phyloP scores from a whole-genome alignment of 768 basidiomycete genomes.

The Boletus pseudopeckii region DNA sequence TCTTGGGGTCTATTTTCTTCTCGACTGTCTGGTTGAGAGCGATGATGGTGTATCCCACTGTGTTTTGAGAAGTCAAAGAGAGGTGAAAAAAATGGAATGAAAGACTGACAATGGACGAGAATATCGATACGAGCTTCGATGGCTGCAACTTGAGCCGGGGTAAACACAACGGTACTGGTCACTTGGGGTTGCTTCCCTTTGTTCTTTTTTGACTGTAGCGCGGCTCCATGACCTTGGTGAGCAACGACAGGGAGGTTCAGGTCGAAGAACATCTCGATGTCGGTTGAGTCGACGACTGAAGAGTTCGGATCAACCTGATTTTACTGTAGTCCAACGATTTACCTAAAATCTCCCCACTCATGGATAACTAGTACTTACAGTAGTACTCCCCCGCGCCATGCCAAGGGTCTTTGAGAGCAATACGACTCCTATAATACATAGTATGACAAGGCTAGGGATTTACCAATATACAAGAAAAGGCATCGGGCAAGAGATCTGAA shows the following conservation, averaged over 20 bases:
- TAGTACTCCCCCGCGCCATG: too few species aligned
- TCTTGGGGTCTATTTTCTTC: constrained; percentile 68
- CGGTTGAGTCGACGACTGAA: neutral
- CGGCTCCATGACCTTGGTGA: constrained; percentile 12
- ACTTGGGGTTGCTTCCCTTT: constrained; percentile 37
- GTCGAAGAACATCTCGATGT: constrained; percentile 56
- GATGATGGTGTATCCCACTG: constrained; percentile 86
- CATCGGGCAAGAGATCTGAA: neutral
- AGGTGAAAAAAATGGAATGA: neutral
- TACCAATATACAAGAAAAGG: neutral
- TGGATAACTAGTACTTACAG: too few species aligned
- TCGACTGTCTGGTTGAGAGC: constrained; percentile 72
- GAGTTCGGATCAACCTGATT: neutral
- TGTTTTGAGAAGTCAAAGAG: constrained; percentile 6
- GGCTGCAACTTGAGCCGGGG: constrained; percentile 51
- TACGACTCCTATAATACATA: neutral
- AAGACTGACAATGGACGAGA: constrained; percentile 64
- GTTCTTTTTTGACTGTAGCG: constrained; percentile 23
- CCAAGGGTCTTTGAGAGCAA: neutral
- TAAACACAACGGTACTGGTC: constrained; percentile 37
- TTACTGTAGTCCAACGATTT: neutral
- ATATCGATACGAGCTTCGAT: constrained; percentile 66
- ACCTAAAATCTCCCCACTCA: neutral
- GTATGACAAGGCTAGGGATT: neutral
- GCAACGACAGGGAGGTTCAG: constrained; percentile 55